Evolutionary conservation across 2,329 filamentous ascomycete species (phyloP).

Genomic region (Monosporascus cannonballus): DNA sequence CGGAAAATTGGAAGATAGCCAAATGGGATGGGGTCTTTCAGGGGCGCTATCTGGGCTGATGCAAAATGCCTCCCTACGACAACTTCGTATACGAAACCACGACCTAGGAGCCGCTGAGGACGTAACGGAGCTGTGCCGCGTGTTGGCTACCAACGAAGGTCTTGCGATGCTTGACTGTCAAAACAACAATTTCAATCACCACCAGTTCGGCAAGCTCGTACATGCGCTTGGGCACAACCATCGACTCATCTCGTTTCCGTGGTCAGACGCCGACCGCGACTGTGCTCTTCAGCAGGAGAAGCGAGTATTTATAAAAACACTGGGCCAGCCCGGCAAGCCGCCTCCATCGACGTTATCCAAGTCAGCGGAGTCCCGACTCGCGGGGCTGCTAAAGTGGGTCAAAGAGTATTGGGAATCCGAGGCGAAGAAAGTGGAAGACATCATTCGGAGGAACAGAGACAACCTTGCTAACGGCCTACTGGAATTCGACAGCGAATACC

Average conservation of each 20-base stretch:
- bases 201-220: slow-evolving; percentile 23
- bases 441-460: slow-evolving; percentile 17
- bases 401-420: slow-evolving; percentile 21
- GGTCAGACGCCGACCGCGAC: slow-evolving; percentile 17
- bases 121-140: slow-evolving; percentile 38
- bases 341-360: slow-evolving; percentile 15
- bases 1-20: slow-evolving; percentile 51
- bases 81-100: slow-evolving; percentile 51
- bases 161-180: slow-evolving; percentile 49
- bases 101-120: slow-evolving; percentile 40
- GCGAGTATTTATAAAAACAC: slow-evolving; percentile 13
- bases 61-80: slow-evolving; percentile 37
- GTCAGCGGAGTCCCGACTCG: slow-evolving; percentile 18
- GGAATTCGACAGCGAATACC: slow-evolving; percentile 18
- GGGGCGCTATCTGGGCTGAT: slow-evolving; percentile 42
- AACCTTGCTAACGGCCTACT: slow-evolving; percentile 12
- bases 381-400: slow-evolving; percentile 18
- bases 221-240: slow-evolving; percentile 22
- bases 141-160: slow-evolving; percentile 41
- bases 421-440: slow-evolving; percentile 11
- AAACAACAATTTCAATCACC: slow-evolving; percentile 45
- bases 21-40: slow-evolving; percentile 48
- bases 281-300: slow-evolving; percentile 22
- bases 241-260: slow-evolving; percentile 25
- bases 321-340: slow-evolving; percentile 8